Evolutionary conservation across 768 basidiomycete genomes (phyloP).

Genomic region (Psilocybe cubensis): DNA sequence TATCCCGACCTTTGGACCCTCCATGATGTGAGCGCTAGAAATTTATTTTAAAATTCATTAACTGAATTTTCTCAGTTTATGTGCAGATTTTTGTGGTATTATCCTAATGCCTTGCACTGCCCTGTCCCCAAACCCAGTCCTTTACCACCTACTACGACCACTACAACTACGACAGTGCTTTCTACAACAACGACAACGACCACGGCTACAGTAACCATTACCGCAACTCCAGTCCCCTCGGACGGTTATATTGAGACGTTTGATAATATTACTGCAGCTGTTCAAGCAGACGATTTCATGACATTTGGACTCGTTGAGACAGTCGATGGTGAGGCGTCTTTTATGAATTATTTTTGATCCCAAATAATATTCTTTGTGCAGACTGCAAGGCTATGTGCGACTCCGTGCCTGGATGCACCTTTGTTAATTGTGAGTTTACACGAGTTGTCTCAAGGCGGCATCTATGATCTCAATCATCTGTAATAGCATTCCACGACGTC

Average conservation of each 20-base stretch:
- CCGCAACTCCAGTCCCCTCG: constrained; percentile 19
- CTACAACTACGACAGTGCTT: background rate
- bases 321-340: constrained; percentile 22
- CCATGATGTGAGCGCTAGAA: constrained; percentile 14
- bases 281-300: constrained; percentile 35
- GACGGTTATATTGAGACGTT: constrained; percentile 29
- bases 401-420: constrained; percentile 31
- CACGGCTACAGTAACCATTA: constrained; percentile 12
- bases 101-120: constrained; percentile 8
- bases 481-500: constrained; percentile 36
- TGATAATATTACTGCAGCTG: constrained; percentile 31
- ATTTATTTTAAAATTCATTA: background rate
- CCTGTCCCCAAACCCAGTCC: constrained; percentile 8
- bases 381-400: constrained; percentile 38
- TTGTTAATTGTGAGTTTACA: constrained; percentile 33
- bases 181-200: constrained; percentile 7
- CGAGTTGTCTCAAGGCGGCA: too few relatives aligned
- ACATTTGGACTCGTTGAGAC: constrained; percentile 41
- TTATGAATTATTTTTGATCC: background rate
- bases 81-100: constrained; percentile 9
- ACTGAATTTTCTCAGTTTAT: background rate
- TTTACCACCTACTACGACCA: constrained; percentile 1
- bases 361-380: constrained; percentile 5
- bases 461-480: background rate
- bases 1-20: constrained; percentile 28